phyloP scores from a whole-genome alignment of 2,329 filamentous ascomycete species.

The Monilinia laxa region DNA sequence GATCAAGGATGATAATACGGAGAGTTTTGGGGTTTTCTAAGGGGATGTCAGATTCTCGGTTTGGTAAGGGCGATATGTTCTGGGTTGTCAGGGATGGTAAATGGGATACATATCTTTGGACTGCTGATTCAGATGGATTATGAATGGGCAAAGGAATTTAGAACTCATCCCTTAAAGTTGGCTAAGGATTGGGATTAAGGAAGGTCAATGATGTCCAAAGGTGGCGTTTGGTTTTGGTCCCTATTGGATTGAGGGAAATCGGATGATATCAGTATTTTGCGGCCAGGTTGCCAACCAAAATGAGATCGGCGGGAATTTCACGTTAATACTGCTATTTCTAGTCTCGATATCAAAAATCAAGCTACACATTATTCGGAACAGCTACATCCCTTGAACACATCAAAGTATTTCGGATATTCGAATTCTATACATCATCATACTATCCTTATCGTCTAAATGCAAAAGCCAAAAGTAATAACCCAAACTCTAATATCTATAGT shows the following conservation, averaged over 20 bases:
- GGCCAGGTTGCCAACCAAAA: slow-evolving; percentile 6
- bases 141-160: neutral
- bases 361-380: too few species aligned
- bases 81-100: neutral
- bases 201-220: neutral
- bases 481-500: neutral
- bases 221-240: neutral
- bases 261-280: neutral
- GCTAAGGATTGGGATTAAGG: neutral
- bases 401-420: too few species aligned
- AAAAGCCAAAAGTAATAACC: too few species aligned
- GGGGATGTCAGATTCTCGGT: too few species aligned
- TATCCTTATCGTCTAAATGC: too few species aligned
- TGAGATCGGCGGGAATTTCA: too few species aligned
- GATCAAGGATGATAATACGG: neutral
- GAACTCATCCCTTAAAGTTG: neutral
- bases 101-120: neutral
- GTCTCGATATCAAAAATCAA: too few species aligned
- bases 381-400: too few species aligned
- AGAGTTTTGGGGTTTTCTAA: neutral
- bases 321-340: too few species aligned
- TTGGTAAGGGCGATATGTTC: neutral
- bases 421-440: too few species aligned
- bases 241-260: neutral
- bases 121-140: neutral